Base-by-base conservation (phyloP, 2,329 filamentous ascomycete species). In the Fusarium albidum region DNA sequence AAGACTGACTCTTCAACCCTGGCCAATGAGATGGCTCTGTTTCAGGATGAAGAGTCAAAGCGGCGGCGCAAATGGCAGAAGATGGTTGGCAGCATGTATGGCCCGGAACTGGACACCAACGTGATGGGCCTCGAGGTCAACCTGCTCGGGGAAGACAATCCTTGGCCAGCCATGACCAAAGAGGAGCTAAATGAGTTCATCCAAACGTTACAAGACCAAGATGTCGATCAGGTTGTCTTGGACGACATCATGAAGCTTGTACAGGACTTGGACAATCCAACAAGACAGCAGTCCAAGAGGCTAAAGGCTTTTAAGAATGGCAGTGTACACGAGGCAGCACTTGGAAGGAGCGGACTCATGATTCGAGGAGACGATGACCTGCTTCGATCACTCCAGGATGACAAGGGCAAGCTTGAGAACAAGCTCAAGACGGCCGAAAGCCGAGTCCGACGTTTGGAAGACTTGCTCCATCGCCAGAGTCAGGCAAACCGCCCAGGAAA, bases 261-360 rank as follows among this genome's bases (percentile, higher is more conserved):
- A 54, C 86, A 87, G 55, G 92, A 96, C 47, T 80, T 98, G 12
- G 88, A 88, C 69, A 85, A 83, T 49, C 92, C 94, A 3, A 95
- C 91, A 1, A 92, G 89, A 65, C 91, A 95, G 70, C 93, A 96
- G 69, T 85, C 88, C 55, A 93, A 92, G 72, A 86, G 92, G 51
- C 85, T 95, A 7, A 96, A 94, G 71, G 92, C 92, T 6, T 98
- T 99, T 79, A 97, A 97, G 70, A 95, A 96, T 69, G 95, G 95
- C 13, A 98, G 95, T 69, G 84, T 98, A 31, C 92, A 97, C 66
- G 95, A 98, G 70, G 88, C 89, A n/a, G 86, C 85, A 3, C 82
- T 97, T 56, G 92, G 92, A n/a, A 86, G 89, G 67, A 96, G 91
- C 61, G 94, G 92, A 2, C 82, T 97, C 9, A 76, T 96, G 66